phyloP scores from a whole-genome alignment of 2,329 filamentous ascomycete species.

The Ilyonectria robusta region DNA sequence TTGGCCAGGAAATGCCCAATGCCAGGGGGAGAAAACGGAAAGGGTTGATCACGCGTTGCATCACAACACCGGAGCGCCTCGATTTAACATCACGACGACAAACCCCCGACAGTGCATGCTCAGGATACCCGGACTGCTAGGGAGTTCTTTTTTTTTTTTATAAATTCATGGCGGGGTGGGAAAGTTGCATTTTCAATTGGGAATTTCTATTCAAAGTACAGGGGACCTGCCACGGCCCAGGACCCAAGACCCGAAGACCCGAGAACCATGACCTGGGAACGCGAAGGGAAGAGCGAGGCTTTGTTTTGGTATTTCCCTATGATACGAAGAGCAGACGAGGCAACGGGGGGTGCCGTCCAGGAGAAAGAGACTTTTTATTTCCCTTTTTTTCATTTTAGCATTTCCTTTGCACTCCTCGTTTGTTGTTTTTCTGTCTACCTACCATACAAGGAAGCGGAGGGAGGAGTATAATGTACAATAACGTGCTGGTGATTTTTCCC shows the following conservation, averaged over 20 bases:
- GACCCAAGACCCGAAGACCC: not conserved
- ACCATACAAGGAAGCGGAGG: not conserved
- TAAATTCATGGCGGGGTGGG: constrained; percentile 24
- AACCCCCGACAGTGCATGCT: constrained; percentile 24
- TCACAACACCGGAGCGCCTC: constrained; percentile 1
- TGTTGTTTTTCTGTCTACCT: not conserved
- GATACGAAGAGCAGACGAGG: constrained; percentile 10
- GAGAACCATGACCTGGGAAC: constrained; percentile 7
- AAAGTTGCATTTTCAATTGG: constrained; percentile 22
- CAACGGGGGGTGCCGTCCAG: not conserved
- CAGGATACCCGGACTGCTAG: constrained; percentile 32
- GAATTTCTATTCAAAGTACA: constrained; percentile 20
- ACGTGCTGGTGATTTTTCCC: constrained; percentile 5
- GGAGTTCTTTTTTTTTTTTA: constrained; percentile 15
- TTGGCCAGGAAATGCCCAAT: not conserved
- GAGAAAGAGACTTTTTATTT: not conserved
- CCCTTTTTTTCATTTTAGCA: constrained; percentile 16
- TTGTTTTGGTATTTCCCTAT: not conserved
- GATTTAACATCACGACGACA: constrained; percentile 16
- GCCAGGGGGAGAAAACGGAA: not conserved
- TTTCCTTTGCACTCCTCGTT: constrained; percentile 17
- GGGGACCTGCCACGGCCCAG: not conserved
- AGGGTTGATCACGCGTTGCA: constrained; percentile 6
- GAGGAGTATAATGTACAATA: constrained; percentile 11
- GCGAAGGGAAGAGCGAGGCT: constrained; percentile 13